phyloP scores from a whole-genome alignment of 1,284 basidiomycete genomes.

The Cryptococcus floricola region DNA sequence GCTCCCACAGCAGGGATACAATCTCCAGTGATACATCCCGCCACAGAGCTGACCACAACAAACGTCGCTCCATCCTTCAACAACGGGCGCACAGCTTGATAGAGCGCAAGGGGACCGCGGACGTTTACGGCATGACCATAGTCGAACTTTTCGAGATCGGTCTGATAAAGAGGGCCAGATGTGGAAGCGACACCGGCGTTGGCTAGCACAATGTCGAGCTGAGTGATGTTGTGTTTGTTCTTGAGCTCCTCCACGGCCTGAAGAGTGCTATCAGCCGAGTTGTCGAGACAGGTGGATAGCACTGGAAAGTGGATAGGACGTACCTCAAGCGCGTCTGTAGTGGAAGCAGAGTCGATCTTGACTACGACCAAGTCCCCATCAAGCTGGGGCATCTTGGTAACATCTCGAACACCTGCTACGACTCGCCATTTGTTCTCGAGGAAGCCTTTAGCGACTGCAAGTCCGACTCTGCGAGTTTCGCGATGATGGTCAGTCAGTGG shows the following conservation, averaged over 20 bases:
- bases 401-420: conserved; percentile 14
- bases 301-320: background rate
- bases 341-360: background rate
- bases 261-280: background rate
- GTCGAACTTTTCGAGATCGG: background rate
- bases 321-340: background rate
- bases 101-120: background rate
- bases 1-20: conserved; percentile 1
- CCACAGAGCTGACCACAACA: background rate
- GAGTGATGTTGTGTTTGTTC: background rate
- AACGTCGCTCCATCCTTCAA: background rate
- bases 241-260: background rate
- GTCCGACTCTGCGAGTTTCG: conserved; percentile 7
- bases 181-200: background rate
- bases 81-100: background rate
- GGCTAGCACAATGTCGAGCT: background rate
- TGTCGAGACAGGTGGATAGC: background rate
- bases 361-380: background rate
- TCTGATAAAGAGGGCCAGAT: background rate
- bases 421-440: conserved; percentile 8
- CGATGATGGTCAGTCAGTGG: background rate
- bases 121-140: background rate
- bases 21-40: conserved; percentile 3
- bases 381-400: conserved; percentile 7
- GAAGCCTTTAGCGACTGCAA: conserved; percentile 12